Evolutionary conservation across 768 basidiomycete genomes (phyloP), one percentile per base, ranked within the genome.

Genomic region (Leccinum subgranulosum): DNA sequence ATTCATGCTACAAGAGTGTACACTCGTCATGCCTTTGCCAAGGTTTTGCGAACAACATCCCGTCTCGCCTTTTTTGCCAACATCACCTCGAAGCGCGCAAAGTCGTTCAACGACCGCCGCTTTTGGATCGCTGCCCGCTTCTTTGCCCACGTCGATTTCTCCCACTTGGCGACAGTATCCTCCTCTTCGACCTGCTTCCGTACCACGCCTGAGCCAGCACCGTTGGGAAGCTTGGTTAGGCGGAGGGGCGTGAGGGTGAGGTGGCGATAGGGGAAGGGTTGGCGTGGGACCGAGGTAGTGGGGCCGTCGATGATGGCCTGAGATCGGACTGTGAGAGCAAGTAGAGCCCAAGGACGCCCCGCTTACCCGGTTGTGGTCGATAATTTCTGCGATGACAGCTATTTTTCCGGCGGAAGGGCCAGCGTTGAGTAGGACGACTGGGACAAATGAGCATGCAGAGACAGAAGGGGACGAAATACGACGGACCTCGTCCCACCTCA

Each of bases 261-360:
- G 77, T 97, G 88, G 73, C 90, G 90, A 86, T 90, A 98, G 64
- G 92, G 84, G 81, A 86, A 91, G 27, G 89, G 71, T 76, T 97
- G 96, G 68, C 97, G 92, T 65, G 96, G 88, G 54, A 99, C 95
- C 60, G 81, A 85, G 58, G 94, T 93, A 34, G 84, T 82, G 54
- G 97, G 95, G 48, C 95, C 95, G 76, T 98, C 96, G 69, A 98
- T 85, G 72, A 99, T 85, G 33, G 95, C 96, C 96, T 98, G 68
- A 0, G 53, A 19, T 23, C 34, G 19, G 8, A 39, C 9, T 39
- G 6, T 49, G 49, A 53, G 29, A 3, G 8, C 46, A 21, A 19
- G 15, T 1, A 45, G 7, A 50, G 5, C n/a, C 39, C 3, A 46
- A 12, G 45, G 39, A 41, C 39, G 39, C 10, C n/a, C 43, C 49